These are phyloP conservation scores for Clavispora vitiphila DNA, from an alignment of 805 yeast genomes.

Conservation along the genomic window DNA sequence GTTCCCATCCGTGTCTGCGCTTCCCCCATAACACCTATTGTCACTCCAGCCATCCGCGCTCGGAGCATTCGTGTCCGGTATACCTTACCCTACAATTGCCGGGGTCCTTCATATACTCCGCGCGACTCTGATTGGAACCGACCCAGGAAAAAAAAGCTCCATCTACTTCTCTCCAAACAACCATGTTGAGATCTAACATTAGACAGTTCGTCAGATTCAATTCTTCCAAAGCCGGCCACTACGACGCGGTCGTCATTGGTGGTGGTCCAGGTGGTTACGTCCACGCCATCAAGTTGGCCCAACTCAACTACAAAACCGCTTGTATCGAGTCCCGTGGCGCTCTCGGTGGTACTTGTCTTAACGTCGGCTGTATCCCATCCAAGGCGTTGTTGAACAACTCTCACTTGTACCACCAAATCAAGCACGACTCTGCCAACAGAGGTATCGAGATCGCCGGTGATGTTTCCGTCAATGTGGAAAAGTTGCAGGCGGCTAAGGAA, in stretches of 20 bases:
- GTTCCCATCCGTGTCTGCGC: not conserved
- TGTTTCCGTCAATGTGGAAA: constrained; percentile 67
- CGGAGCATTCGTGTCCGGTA: constrained; percentile 7
- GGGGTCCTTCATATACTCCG: constrained; percentile 1
- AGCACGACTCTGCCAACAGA: constrained; percentile 76
- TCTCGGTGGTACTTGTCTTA: constrained; percentile 97
- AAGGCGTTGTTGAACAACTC: constrained; percentile 94
- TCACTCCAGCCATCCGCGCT: not conserved
- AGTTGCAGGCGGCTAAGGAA: constrained; percentile 89
- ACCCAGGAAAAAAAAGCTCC: constrained; percentile 3
- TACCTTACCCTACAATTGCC: constrained; percentile 1
- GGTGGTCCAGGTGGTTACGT: constrained; percentile 99
- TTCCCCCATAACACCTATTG: not conserved
- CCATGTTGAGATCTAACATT: constrained; percentile 20
- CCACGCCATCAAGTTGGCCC: constrained; percentile 98
- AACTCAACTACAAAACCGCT: constrained; percentile 88
- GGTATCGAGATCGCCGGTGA: constrained; percentile 83
- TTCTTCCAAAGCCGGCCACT: constrained; percentile 48
- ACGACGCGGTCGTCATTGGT: constrained; percentile 92
- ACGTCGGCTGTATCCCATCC: constrained; percentile 99
- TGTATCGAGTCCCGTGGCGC: constrained; percentile 96
- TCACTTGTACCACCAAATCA: constrained; percentile 83
- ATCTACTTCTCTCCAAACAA: not conserved
- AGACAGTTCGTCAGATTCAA: constrained; percentile 37
- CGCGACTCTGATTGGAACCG: not conserved